Conservation (phyloP, 495 filamentous ascomycete species). For the Lentithecium fluviatile region DNA sequence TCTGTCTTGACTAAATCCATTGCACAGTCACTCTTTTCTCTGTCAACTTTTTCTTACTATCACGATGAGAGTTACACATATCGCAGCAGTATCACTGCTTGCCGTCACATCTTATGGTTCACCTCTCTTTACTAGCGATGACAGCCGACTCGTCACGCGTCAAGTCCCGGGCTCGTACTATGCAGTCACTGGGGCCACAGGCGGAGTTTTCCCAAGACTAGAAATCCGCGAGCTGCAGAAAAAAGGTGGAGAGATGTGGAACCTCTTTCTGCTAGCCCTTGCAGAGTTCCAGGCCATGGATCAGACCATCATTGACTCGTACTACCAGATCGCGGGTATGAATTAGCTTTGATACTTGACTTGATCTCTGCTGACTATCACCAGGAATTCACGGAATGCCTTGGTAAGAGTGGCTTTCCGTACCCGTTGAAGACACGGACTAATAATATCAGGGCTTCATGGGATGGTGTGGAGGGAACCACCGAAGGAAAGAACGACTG, state of each 20-base stretch:
- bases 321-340: conserved; percentile 40
- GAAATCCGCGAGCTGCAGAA: conserved; percentile 41
- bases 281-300: conserved; percentile 33
- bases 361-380: neutral
- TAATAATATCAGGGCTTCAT: conserved; percentile 1
- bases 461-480: conserved; percentile 23
- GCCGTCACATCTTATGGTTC: conserved; percentile 3
- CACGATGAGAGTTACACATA: conserved; percentile 9
- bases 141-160: conserved; percentile 2
- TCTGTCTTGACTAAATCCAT: neutral
- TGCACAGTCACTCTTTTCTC: conserved; percentile 5
- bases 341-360: neutral
- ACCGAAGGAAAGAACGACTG: neutral
- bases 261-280: conserved; percentile 38
- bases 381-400: conserved; percentile 28
- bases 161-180: conserved; percentile 28
- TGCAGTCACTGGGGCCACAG: conserved; percentile 33
- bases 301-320: conserved; percentile 34
- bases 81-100: conserved; percentile 15
- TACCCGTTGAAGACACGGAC: too few species aligned
- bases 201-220: conserved; percentile 35
- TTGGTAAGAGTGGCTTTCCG: too few species aligned
- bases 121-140: neutral
- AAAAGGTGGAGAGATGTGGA: conserved; percentile 38
- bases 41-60: neutral